Evolutionary conservation across 345 rosid genomes (phyloP).

Genomic region (Corchorus olitorius): DNA sequence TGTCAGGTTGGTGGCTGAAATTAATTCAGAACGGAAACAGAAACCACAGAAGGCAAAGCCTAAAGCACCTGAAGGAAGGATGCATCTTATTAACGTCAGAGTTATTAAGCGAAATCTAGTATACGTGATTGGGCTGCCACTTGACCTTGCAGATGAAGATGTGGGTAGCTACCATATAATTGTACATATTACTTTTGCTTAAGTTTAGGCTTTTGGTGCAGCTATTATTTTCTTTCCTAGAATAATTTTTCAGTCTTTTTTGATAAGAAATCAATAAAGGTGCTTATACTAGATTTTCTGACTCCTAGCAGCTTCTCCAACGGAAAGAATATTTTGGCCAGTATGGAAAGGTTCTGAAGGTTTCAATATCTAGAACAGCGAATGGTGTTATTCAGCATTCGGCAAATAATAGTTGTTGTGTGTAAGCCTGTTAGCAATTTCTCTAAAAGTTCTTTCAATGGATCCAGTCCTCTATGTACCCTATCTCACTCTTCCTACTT

Average conservation of each 20-base stretch:
- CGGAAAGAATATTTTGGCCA: constrained; percentile 68
- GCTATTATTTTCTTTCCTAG: background rate
- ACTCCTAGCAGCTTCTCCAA: constrained; percentile 55
- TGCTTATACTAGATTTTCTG: background rate
- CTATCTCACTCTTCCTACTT: background rate
- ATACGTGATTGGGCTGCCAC: constrained; percentile 70
- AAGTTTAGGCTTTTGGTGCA: constrained; percentile 1
- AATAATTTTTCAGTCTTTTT: background rate
- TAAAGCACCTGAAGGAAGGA: constrained; percentile 64
- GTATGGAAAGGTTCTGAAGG: constrained; percentile 74
- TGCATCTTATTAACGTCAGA: constrained; percentile 62
- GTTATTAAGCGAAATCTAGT: constrained; percentile 74
- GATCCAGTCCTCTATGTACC: background rate
- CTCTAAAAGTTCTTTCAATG: background rate
- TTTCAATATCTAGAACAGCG: constrained; percentile 71
- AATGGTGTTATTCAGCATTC: constrained; percentile 67
- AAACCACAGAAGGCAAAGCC: constrained; percentile 58
- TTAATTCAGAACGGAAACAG: constrained; percentile 40
- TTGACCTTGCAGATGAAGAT: constrained; percentile 72
- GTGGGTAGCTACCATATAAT: constrained; percentile 27
- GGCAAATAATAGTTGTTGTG: constrained; percentile 71
- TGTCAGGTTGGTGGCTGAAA: constrained; percentile 43
- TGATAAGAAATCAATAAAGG: background rate
- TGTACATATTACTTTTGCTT: background rate
- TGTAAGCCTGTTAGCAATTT: constrained; percentile 43